These are phyloP conservation scores for Phytophthora parvispora DNA, from an alignment of 352 stramenopile species.

Conservation along the genomic window DNA sequence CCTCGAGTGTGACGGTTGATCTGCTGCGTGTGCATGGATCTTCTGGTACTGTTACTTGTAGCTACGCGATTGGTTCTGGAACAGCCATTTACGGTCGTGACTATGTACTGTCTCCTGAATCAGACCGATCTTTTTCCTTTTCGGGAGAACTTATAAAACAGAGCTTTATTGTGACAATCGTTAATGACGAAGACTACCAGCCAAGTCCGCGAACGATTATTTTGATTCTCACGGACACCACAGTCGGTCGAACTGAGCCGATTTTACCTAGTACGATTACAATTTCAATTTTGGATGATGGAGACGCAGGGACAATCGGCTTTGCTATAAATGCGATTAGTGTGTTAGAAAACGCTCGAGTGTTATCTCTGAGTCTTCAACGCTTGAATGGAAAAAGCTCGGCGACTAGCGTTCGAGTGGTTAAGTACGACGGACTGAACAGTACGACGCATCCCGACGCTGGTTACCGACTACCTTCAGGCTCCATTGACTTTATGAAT, in stretches of 20 bases:
- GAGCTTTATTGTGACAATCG: conserved; percentile 48
- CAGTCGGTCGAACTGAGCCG: conserved; percentile 31
- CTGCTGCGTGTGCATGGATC: conserved; percentile 62
- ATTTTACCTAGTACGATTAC: conserved; percentile 22
- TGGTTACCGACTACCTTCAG: conserved; percentile 41
- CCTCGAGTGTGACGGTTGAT: conserved; percentile 32
- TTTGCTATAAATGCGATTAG: conserved; percentile 35
- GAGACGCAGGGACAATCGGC: conserved; percentile 59
- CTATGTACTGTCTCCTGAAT: conserved; percentile 34
- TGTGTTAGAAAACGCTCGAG: conserved; percentile 36
- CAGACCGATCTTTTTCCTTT: conserved; percentile 41
- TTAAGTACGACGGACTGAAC: not conserved
- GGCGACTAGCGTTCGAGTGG: conserved; percentile 33
- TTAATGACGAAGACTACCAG: conserved; percentile 55
- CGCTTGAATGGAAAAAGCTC: conserved; percentile 48
- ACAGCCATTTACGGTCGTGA: conserved; percentile 42
- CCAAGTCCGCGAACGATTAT: conserved; percentile 26
- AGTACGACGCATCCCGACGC: conserved; percentile 29
- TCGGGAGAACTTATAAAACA: conserved; percentile 42
- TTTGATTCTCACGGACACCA: conserved; percentile 53
- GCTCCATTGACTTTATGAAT: conserved; percentile 51
- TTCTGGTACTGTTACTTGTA: conserved; percentile 52
- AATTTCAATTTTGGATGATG: conserved; percentile 62
- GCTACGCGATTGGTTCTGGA: conserved; percentile 28
- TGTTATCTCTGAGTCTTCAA: conserved; percentile 39